phyloP scores from a whole-genome alignment of 2,329 filamentous ascomycete species.

The Claviceps capensis region DNA sequence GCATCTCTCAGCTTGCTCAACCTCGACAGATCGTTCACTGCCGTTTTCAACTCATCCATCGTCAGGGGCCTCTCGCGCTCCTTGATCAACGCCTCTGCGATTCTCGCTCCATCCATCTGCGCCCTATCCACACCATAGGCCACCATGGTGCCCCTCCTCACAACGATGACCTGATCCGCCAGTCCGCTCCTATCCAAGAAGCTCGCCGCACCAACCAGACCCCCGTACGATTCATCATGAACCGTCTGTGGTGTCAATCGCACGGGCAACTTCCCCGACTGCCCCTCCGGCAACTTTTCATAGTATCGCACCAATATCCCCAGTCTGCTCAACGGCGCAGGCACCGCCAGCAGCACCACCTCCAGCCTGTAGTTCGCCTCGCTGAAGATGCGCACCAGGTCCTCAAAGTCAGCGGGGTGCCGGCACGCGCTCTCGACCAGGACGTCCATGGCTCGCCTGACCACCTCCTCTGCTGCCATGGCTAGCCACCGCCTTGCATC shows the following conservation, averaged over 20 bases:
- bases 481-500: constrained; percentile 32
- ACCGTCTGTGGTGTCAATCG: constrained; percentile 28
- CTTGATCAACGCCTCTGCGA: constrained; percentile 11
- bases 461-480: constrained; percentile 23
- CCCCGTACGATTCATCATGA: constrained; percentile 32
- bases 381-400: constrained; percentile 22
- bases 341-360: constrained; percentile 29
- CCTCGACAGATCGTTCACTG: constrained; percentile 13
- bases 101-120: constrained; percentile 1
- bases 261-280: constrained; percentile 20
- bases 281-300: constrained; percentile 20
- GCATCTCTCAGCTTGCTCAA: constrained; percentile 12
- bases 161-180: constrained; percentile 24
- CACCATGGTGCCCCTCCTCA: constrained; percentile 25
- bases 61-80: constrained; percentile 18
- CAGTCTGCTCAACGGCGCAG: constrained; percentile 25
- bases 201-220: constrained; percentile 22
- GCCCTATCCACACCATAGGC: constrained; percentile 13
- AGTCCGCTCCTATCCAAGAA: constrained; percentile 21
- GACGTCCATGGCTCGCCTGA: constrained; percentile 19
- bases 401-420: constrained; percentile 26
- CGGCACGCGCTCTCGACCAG: constrained; percentile 33
- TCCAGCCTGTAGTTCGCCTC: constrained; percentile 22
- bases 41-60: constrained; percentile 12
- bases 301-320: constrained; percentile 29